These are phyloP conservation scores for Chrysopogon serrulatus DNA, from an alignment of 176 grass and related monocot genomes.

Conservation along the genomic window DNA sequence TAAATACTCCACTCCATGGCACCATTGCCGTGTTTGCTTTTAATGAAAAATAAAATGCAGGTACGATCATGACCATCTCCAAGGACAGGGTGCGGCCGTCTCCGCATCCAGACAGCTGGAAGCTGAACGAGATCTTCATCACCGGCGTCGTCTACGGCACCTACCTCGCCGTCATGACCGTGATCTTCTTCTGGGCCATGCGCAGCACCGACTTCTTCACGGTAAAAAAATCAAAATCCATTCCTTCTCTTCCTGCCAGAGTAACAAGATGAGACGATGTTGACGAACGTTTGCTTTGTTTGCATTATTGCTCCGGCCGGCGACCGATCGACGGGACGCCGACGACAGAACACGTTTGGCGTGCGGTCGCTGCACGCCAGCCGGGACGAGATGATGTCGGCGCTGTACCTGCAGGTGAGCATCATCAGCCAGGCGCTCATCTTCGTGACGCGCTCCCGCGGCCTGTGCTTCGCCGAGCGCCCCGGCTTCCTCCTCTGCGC, in stretches of 20 bases:
- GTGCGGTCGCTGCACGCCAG: conserved; percentile 43
- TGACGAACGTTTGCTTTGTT: too few relatives aligned
- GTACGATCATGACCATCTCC: conserved; percentile 98
- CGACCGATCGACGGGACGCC: too few relatives aligned
- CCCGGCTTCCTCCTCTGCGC: conserved; percentile 56
- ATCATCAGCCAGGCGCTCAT: conserved; percentile 99
- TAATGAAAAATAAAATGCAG: conserved; percentile 10
- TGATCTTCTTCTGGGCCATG: conserved; percentile 96
- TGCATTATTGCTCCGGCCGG: too few relatives aligned
- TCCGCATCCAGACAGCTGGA: conserved; percentile 94
- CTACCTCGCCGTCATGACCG: conserved; percentile 89
- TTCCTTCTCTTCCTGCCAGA: not conserved
- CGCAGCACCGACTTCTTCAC: conserved; percentile 79
- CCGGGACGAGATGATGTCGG: conserved; percentile 72
- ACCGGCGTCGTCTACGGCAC: conserved; percentile 83
- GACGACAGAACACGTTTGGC: conserved; percentile 62
- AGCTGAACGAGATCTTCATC: conserved; percentile 86
- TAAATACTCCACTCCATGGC: not conserved
- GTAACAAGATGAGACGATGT: too few relatives aligned
- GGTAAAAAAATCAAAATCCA: conserved; percentile 10
- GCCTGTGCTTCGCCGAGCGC: conserved; percentile 55
- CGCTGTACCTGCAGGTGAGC: conserved; percentile 97
- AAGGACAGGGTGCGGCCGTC: conserved; percentile 96
- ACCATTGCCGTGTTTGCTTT: not conserved
- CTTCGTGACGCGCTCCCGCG: conserved; percentile 84